phyloP scores from a whole-genome alignment of 345 rosid genomes.

The Durio zibethinus region DNA sequence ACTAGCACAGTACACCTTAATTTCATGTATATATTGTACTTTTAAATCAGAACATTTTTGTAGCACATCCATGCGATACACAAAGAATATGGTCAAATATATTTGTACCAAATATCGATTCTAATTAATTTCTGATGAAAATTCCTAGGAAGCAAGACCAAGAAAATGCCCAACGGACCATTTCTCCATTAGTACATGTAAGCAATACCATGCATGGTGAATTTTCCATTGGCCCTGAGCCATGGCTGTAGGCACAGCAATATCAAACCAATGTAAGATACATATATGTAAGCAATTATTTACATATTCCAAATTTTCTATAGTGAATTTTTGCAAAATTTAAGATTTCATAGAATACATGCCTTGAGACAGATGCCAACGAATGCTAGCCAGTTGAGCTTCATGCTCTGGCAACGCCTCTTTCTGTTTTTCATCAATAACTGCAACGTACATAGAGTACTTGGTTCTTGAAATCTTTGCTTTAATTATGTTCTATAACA shows the following conservation, averaged over 20 bases:
- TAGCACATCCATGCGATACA: background rate
- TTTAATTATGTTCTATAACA: constrained; percentile 13
- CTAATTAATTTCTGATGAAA: background rate
- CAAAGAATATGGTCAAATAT: background rate
- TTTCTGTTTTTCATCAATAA: constrained; percentile 71
- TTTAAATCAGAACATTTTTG: background rate
- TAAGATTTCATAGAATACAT: background rate
- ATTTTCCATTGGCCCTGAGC: background rate
- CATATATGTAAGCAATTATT: background rate
- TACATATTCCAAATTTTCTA: too few relatives aligned
- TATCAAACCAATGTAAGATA: background rate
- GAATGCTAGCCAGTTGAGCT: constrained; percentile 71
- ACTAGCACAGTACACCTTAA: background rate
- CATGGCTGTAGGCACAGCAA: background rate
- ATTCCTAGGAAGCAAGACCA: background rate
- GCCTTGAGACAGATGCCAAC: constrained; percentile 95
- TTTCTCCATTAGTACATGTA: background rate
- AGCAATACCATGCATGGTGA: background rate
- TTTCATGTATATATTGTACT: background rate
- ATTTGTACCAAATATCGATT: background rate
- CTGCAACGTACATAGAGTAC: constrained; percentile 44
- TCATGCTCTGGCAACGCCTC: constrained; percentile 78
- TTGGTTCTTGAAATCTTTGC: constrained; percentile 25
- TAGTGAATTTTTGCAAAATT: background rate
- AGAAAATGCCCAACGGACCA: background rate